These are phyloP conservation scores for Colletotrichum nymphaeae DNA, from an alignment of 2,329 filamentous ascomycete species.

Conservation along the genomic window DNA sequence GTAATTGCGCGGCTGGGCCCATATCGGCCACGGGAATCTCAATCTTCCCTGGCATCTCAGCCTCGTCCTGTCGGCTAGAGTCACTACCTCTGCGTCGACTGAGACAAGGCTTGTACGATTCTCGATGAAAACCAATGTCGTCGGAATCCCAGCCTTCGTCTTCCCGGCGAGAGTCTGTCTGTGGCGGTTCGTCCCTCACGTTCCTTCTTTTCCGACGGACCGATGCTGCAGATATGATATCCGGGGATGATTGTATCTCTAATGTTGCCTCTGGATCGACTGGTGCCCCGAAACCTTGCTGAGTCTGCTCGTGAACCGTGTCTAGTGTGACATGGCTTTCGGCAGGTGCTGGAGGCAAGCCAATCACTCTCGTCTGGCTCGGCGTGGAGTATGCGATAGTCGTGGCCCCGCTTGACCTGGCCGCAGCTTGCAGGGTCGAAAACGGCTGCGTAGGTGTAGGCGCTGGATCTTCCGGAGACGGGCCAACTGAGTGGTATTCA, in stretches of 20 bases:
- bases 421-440: constrained; percentile 16
- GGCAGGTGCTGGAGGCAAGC: not conserved
- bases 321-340: not conserved
- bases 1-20: not conserved
- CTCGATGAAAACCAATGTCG: constrained; percentile 10
- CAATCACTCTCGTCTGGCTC: constrained; percentile 38
- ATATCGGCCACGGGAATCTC: constrained; percentile 11
- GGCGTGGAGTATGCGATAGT: constrained; percentile 51
- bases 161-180: not conserved
- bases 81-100: constrained; percentile 34
- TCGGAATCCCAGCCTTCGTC: constrained; percentile 35
- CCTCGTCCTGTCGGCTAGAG: constrained; percentile 26
- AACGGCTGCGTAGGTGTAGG: constrained; percentile 22
- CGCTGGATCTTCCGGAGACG: constrained; percentile 35
- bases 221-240: constrained; percentile 36
- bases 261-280: not conserved
- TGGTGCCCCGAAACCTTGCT: not conserved
- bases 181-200: not conserved
- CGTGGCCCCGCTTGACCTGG: constrained; percentile 43
- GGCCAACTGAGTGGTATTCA: constrained; percentile 46
- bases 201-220: constrained; percentile 26
- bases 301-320: not conserved
- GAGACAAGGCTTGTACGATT: constrained; percentile 20
- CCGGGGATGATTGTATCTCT: constrained; percentile 36
- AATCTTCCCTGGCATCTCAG: not conserved